Base-by-base conservation (phyloP, 768 basidiomycete species). In the Cystofilobasidium macerans region DNA sequence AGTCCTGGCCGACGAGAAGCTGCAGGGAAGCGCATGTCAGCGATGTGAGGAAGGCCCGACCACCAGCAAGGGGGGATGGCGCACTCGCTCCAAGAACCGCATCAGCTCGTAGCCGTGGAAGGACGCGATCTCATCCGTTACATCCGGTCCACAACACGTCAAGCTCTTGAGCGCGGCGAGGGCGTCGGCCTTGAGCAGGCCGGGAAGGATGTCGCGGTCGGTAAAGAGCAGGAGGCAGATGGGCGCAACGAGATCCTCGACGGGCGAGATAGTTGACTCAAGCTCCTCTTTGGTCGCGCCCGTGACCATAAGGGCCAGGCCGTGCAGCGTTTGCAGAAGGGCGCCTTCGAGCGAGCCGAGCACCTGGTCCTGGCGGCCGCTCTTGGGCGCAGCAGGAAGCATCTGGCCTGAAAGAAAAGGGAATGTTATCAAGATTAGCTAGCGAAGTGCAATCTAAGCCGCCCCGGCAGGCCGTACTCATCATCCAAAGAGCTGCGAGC, bases 201-300 rank as follows among this genome's bases (percentile, higher is more conserved):
- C 51, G 28, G 51, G 51, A 2, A 54, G 51, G 51, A 54, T 20
- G 51, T 54, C 51, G 26, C 51, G 51, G 51, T 54, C 51, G 51
- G 51, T 54, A 14, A 54, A 54, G 28, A 54, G 51, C 13, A 54
- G 51, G 28, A 54, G 51, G 51, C 51, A 54, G 51, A 54, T 54
- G 51, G 51, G 51, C 30, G 51, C 51, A 30, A 54, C 51, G 51
- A 54, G 51, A 20, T 54, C 51, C 51, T 54, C 51, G 51, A 54
- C 51, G 51, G 51, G 51, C 51, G 51, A 30, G 30, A 54, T 54
- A 16, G 51, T 32, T 16, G 51, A 28, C 51, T 54, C 51, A 14
- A 54, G 51, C 51, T 54, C 51, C 28, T 28, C 51, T 30, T 54
- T 54, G 30, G 51, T 54, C 26, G 51, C 51, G 26, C 51, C 51